A percentile compares a stretch with the other conserved stretches of the same genome.
These are phyloP conservation scores for Hanseniaspora gamundiae DNA, from an alignment of 1,139 yeast genomes.

Conservation along the genomic window DNA sequence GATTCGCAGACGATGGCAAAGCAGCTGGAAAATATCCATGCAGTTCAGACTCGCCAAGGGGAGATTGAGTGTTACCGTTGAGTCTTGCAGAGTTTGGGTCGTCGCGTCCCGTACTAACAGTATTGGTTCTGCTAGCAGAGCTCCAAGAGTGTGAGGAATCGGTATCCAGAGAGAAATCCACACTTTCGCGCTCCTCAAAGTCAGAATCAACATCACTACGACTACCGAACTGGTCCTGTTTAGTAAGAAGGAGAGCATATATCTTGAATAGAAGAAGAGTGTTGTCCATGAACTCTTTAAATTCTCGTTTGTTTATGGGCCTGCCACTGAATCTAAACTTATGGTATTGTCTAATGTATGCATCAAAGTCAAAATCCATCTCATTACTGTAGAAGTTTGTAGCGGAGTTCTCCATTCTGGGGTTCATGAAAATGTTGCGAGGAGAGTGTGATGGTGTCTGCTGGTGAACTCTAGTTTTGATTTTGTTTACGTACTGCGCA, in stretches of 20 bases:
- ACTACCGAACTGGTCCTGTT: neutral
- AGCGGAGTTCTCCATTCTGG: neutral
- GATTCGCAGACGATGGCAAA: neutral
- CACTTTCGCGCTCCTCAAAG: neutral
- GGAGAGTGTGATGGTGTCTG: neutral
- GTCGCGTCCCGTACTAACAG: neutral
- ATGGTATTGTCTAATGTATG: conserved; percentile 53
- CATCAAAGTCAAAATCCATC: conserved; percentile 13
- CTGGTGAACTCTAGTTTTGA: neutral
- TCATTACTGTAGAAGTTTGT: conserved; percentile 7
- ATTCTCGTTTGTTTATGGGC: conserved; percentile 46
- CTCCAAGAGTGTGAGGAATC: neutral
- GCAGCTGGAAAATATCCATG: neutral
- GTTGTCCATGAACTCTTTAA: conserved; percentile 46
- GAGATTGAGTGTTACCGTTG: neutral
- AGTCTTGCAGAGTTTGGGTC: neutral
- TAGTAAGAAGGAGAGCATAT: neutral
- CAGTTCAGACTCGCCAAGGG: neutral
- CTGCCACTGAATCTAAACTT: conserved; percentile 54
- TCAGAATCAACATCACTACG: neutral
- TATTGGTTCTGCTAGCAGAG: neutral
- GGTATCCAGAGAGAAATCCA: neutral
- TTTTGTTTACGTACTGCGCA: conserved; percentile 1
- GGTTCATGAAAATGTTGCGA: neutral
- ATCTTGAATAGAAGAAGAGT: conserved; percentile 12